phyloP scores from a whole-genome alignment of 805 yeast genomes.

The Saturnispora quitensis region DNA sequence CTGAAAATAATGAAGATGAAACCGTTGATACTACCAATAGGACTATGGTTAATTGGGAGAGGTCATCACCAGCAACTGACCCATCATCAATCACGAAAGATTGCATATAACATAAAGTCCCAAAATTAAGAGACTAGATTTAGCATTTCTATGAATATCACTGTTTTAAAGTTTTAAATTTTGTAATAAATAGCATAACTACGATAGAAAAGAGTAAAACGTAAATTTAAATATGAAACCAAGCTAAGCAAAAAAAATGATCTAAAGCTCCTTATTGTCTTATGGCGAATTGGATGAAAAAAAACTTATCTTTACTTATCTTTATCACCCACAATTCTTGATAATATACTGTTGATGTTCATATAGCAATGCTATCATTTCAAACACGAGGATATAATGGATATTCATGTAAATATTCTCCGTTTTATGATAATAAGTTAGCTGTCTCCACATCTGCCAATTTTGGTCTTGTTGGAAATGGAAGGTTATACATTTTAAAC shows the following conservation, averaged over 20 bases:
- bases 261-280: too few species aligned
- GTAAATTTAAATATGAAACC: neutral
- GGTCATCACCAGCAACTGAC: constrained; percentile 24
- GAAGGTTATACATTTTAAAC: constrained; percentile 62
- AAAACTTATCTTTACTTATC: neutral
- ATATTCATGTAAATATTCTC: constrained; percentile 81
- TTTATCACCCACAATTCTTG: too few species aligned
- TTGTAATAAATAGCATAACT: neutral
- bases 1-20: constrained; percentile 12
- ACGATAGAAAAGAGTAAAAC: neutral
- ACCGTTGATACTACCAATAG: constrained; percentile 16
- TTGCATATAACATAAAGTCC: neutral
- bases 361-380: constrained; percentile 51
- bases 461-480: constrained; percentile 92
- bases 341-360: neutral
- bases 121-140: neutral
- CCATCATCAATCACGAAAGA: constrained; percentile 7
- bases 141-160: neutral
- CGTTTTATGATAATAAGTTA: constrained; percentile 79
- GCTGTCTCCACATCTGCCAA: constrained; percentile 91
- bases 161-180: neutral
- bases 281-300: neutral
- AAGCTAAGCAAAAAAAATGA: neutral
- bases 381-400: constrained; percentile 80
- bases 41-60: constrained; percentile 18